Percentiles rank a stretch among this genome's conserved stretches.
phyloP scores from a whole-genome alignment of 768 basidiomycete genomes.

The Udeniomyces megalosporus region DNA sequence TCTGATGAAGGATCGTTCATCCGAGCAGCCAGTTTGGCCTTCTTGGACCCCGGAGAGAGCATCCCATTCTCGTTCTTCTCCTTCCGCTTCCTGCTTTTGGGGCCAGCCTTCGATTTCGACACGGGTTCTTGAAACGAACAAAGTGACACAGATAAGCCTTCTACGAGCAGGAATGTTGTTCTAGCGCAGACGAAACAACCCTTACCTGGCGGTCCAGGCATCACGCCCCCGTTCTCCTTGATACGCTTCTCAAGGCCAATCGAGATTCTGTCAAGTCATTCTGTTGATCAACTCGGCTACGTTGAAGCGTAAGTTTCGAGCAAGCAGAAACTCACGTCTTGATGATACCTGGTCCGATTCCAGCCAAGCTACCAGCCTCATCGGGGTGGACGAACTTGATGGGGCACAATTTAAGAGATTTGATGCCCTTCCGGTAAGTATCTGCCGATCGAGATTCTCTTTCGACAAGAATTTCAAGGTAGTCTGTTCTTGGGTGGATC shows the following conservation, averaged over 20 bases:
- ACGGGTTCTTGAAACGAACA: background rate
- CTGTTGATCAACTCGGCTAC: background rate
- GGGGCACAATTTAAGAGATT: background rate
- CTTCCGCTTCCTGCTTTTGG: background rate
- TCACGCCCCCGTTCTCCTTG: background rate
- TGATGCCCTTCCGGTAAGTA: conserved; percentile 6
- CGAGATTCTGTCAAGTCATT: background rate
- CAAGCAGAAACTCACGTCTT: background rate
- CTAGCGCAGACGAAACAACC: background rate
- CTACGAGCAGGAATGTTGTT: background rate
- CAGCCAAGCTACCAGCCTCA: background rate
- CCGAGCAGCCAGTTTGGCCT: background rate
- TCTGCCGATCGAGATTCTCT: background rate
- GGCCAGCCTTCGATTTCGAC: background rate
- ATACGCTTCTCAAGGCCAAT: background rate
- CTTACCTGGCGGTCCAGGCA: background rate
- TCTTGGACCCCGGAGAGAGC: background rate
- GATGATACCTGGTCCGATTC: conserved; percentile 8
- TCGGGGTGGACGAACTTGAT: background rate
- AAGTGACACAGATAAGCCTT: too few relatives aligned
- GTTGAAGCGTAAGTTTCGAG: background rate
- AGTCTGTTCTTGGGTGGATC: background rate
- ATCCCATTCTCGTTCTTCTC: background rate
- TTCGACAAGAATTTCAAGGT: background rate
- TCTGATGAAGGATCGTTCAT: too few relatives aligned